Percentiles rank a stretch among this genome's conserved stretches.
These are phyloP conservation scores for Aspergillus puulaauensis DNA, from an alignment of 2,329 filamentous ascomycete species.

Conservation along the genomic window DNA sequence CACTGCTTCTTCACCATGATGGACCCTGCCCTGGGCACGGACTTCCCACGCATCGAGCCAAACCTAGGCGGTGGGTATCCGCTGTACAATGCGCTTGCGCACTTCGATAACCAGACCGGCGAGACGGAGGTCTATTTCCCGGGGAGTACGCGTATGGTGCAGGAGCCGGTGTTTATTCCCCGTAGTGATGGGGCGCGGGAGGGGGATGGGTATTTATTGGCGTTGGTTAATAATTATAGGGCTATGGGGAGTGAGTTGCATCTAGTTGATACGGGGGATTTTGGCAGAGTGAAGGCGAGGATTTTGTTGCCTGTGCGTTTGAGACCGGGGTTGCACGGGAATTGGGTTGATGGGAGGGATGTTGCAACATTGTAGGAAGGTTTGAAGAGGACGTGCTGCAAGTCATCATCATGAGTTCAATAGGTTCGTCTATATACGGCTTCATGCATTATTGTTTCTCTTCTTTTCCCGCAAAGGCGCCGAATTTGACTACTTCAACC, in stretches of 20 bases:
- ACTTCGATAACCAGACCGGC: slow-evolving; percentile 41
- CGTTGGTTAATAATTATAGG: slow-evolving; percentile 22
- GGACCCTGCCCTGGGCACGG: slow-evolving; percentile 39
- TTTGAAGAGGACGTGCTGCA: too few species aligned
- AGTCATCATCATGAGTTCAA: slow-evolving; percentile 4
- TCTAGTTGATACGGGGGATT: slow-evolving; percentile 17
- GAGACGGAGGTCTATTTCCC: slow-evolving; percentile 45
- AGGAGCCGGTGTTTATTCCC: slow-evolving; percentile 26
- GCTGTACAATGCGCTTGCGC: slow-evolving; percentile 50
- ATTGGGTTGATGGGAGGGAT: slow-evolving; percentile 18
- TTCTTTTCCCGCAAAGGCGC: slow-evolving; percentile 38
- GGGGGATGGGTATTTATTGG: slow-evolving; percentile 25
- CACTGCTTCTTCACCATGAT: slow-evolving; percentile 48
- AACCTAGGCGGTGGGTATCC: slow-evolving; percentile 30
- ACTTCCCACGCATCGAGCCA: slow-evolving; percentile 28
- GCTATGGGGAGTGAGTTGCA: slow-evolving; percentile 24
- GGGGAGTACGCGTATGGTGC: slow-evolving; percentile 38
- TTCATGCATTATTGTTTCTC: slow-evolving; percentile 28
- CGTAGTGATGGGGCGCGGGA: slow-evolving; percentile 10
- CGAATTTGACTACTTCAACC: slow-evolving; percentile 67
- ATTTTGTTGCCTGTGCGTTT: slow-evolving; percentile 19
- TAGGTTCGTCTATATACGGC: slow-evolving; percentile 8
- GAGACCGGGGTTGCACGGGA: slow-evolving; percentile 23
- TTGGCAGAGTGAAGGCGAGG: slow-evolving; percentile 10
- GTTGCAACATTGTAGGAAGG: too few species aligned